Percentiles rank a stretch among this genome's conserved stretches.
These are phyloP conservation scores for Babesia sp. DNA, from an alignment of 169 alveolate genomes.

Conservation along the genomic window DNA sequence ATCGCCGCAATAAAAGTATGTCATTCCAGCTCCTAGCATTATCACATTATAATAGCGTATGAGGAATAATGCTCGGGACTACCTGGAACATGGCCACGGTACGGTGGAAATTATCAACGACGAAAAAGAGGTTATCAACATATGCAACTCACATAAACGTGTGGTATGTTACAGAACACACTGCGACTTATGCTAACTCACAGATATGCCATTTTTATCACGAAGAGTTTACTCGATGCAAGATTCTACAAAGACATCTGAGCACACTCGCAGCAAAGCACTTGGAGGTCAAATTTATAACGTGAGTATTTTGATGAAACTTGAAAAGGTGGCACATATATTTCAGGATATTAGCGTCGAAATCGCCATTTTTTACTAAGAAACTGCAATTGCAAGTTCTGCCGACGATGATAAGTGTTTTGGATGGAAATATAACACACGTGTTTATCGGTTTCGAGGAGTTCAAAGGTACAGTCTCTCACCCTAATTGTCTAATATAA, in stretches of 20 bases:
- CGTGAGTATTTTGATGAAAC: slow-evolving; percentile 11
- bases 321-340: not conserved
- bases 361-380: slow-evolving; percentile 63
- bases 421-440: slow-evolving; percentile 51
- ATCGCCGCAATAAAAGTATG: slow-evolving; percentile 12
- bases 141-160: slow-evolving; percentile 38
- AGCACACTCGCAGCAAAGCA: slow-evolving; percentile 39
- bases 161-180: slow-evolving; percentile 23
- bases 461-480: slow-evolving; percentile 38
- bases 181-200: no score
- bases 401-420: slow-evolving; percentile 46
- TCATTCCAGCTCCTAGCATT: not conserved
- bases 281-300: slow-evolving; percentile 61
- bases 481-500: not conserved
- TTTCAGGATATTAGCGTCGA: slow-evolving; percentile 46
- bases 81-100: slow-evolving; percentile 59
- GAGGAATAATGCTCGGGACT: slow-evolving; percentile 34
- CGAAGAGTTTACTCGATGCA: slow-evolving; percentile 63
- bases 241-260: slow-evolving; percentile 44
- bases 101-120: slow-evolving; percentile 42
- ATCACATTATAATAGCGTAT: slow-evolving; percentile 5
- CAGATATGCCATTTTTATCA: slow-evolving; percentile 62
- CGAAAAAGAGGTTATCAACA: slow-evolving; percentile 62
- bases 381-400: slow-evolving; percentile 52
- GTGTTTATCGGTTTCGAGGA: slow-evolving; percentile 62